Evolutionary conservation across 2,329 filamentous ascomycete species (phyloP).

Genomic region (Harringtonia lauricola): DNA sequence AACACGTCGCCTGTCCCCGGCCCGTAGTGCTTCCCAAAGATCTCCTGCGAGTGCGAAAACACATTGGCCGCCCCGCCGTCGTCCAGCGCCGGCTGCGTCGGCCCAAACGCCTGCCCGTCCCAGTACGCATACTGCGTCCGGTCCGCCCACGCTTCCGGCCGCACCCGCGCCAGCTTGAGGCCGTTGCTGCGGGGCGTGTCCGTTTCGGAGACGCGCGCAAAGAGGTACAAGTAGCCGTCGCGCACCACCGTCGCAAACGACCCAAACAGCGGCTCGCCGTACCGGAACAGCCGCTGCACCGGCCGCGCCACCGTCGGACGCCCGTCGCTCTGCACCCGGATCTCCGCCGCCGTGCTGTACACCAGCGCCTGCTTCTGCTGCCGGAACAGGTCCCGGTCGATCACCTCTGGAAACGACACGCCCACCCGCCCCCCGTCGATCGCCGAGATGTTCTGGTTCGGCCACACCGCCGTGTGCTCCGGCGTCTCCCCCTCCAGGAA

Average conservation of each 20-base stretch:
- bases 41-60: slow-evolving; percentile 6
- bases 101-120: slow-evolving; percentile 8
- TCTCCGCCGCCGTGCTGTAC: slow-evolving; percentile 10
- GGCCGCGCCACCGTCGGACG: slow-evolving; percentile 5
- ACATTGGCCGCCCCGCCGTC: slow-evolving; percentile 10
- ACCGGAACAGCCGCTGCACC: slow-evolving; percentile 4
- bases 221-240: slow-evolving; percentile 10
- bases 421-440: not conserved
- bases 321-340: slow-evolving; percentile 2
- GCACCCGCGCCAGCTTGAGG: slow-evolving; percentile 12
- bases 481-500: slow-evolving; percentile 6
- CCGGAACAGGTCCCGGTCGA: slow-evolving; percentile 8
- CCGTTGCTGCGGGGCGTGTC: slow-evolving; percentile 8
- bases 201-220: slow-evolving; percentile 10
- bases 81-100: slow-evolving; percentile 4
- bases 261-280: slow-evolving; percentile 9
- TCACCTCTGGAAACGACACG: slow-evolving; percentile 10
- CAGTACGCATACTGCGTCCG: slow-evolving; percentile 9
- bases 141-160: slow-evolving; percentile 2
- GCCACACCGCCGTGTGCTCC: slow-evolving; percentile 6
- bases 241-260: slow-evolving; percentile 6
- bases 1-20: slow-evolving; percentile 11
- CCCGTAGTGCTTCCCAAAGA: slow-evolving; percentile 12
- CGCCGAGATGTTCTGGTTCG: slow-evolving; percentile 11
- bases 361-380: slow-evolving; percentile 5